Percentiles rank a stretch among this genome's conserved stretches.
Evolutionary conservation across 2,329 filamentous ascomycete species (phyloP).

Genomic region (Lasiodiplodia sp.): DNA sequence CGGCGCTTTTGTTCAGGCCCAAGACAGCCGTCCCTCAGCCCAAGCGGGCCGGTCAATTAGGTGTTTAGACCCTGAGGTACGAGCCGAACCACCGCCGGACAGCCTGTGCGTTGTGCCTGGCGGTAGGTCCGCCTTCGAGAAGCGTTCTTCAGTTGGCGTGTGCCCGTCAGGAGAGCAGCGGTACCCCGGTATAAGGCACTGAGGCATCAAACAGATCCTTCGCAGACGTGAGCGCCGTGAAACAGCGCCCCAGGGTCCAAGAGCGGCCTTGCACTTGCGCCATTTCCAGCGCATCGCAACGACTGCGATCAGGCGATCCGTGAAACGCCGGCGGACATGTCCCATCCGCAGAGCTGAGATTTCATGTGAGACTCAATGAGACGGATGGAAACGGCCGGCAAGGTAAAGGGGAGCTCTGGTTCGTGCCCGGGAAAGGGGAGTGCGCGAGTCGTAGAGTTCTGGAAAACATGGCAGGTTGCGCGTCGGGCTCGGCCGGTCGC

Average conservation of each 20-base stretch:
- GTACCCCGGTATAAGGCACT: background rate
- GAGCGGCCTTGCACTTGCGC: background rate
- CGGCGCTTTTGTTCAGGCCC: conserved; percentile 9
- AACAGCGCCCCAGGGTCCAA: conserved; percentile 1
- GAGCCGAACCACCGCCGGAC: background rate
- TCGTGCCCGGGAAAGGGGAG: conserved; percentile 3
- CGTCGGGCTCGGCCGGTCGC: conserved; percentile 1
- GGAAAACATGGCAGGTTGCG: conserved; percentile 8
- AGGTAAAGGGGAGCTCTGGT: conserved; percentile 2
- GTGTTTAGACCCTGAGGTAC: conserved; percentile 1
- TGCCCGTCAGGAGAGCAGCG: conserved; percentile 23
- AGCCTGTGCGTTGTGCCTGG: background rate
- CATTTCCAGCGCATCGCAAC: conserved; percentile 6
- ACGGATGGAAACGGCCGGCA: conserved; percentile 4
- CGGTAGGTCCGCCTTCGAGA: conserved; percentile 6
- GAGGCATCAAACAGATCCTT: background rate
- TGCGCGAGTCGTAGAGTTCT: background rate
- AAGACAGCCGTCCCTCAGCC: background rate
- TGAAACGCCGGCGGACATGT: background rate
- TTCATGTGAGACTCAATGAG: background rate
- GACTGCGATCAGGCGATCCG: conserved; percentile 2
- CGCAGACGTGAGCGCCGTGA: background rate
- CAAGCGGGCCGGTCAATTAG: background rate
- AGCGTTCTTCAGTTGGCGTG: conserved; percentile 14
- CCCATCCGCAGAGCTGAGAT: conserved; percentile 3